These are phyloP conservation scores for Trichoderma afroharzianum DNA, from an alignment of 2,329 filamentous ascomycete genomes.

Conservation along the genomic window DNA sequence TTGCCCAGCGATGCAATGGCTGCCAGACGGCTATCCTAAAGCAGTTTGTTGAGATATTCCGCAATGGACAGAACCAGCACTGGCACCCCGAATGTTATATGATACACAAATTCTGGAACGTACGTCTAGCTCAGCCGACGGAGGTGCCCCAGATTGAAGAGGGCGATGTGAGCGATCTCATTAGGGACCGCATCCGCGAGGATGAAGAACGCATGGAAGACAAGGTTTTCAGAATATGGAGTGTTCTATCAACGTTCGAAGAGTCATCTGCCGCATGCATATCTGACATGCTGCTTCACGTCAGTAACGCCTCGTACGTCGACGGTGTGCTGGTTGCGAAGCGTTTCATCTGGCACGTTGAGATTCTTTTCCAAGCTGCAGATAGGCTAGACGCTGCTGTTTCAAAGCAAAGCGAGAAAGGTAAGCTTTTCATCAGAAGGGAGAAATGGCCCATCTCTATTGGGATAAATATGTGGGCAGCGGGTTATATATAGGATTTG, in stretches of 20 bases:
- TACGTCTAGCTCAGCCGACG: slow-evolving; percentile 68
- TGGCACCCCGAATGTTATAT: slow-evolving; percentile 99
- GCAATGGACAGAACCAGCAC: slow-evolving; percentile 96
- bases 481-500: not conserved
- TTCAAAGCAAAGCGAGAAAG: slow-evolving; percentile 66
- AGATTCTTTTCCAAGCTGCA: slow-evolving; percentile 84
- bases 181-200: slow-evolving; percentile 71
- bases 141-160: slow-evolving; percentile 45
- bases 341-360: slow-evolving; percentile 93
- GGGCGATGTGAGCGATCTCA: slow-evolving; percentile 49
- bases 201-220: slow-evolving; percentile 95
- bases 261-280: slow-evolving; percentile 98
- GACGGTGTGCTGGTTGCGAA: slow-evolving; percentile 93
- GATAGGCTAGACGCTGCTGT: slow-evolving; percentile 79
- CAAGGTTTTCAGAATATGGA: slow-evolving; percentile 98
- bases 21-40: slow-evolving; percentile 97
- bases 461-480: not conserved
- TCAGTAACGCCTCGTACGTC: slow-evolving; percentile 94
- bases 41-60: slow-evolving; percentile 98
- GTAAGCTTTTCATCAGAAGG: slow-evolving; percentile 43
- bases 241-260: slow-evolving; percentile 92
- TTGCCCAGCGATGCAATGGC: slow-evolving; percentile 92
- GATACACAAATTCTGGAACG: slow-evolving; percentile 99
- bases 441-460: not conserved
- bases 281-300: slow-evolving; percentile 96